Evolutionary conservation across 176 grass and related monocot genomes (phyloP).

Genomic region (Ensete glaucum): DNA sequence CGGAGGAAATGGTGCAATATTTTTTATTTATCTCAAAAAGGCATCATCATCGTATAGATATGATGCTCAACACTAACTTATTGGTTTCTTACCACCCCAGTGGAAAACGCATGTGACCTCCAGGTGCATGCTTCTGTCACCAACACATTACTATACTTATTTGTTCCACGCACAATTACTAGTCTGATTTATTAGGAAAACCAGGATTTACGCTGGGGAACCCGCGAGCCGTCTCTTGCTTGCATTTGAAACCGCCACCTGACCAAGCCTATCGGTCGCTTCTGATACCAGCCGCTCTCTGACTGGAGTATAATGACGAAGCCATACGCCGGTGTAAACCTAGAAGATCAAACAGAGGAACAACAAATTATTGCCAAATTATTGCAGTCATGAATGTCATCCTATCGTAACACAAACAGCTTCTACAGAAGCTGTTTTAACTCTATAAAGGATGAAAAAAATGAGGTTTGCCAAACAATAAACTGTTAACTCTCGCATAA

Average conservation of each 20-base stretch:
- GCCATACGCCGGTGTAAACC: slow-evolving; percentile 75
- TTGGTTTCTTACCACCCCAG: too few species aligned
- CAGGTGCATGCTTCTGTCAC: background rate
- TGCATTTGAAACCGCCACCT: slow-evolving; percentile 76
- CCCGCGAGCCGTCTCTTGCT: slow-evolving; percentile 64
- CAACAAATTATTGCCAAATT: background rate
- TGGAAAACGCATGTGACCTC: background rate
- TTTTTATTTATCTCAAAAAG: too few species aligned
- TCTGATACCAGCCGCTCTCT: slow-evolving; percentile 44
- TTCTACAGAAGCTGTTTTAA: background rate
- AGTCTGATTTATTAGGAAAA: background rate
- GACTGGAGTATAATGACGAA: slow-evolving; percentile 60
- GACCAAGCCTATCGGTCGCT: slow-evolving; percentile 49
- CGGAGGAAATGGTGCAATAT: too few species aligned
- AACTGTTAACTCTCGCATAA: too few species aligned
- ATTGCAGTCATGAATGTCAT: background rate
- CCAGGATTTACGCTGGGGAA: slow-evolving; percentile 37
- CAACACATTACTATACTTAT: background rate
- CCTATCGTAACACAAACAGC: background rate
- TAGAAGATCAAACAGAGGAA: slow-evolving; percentile 15
- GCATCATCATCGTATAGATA: too few species aligned
- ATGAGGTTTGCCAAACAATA: too few species aligned
- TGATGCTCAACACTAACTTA: too few species aligned
- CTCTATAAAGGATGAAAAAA: background rate
- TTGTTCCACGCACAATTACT: background rate